Base-by-base conservation (phyloP, 2,329 filamentous ascomycete species). In the Claviceps arundinis region DNA sequence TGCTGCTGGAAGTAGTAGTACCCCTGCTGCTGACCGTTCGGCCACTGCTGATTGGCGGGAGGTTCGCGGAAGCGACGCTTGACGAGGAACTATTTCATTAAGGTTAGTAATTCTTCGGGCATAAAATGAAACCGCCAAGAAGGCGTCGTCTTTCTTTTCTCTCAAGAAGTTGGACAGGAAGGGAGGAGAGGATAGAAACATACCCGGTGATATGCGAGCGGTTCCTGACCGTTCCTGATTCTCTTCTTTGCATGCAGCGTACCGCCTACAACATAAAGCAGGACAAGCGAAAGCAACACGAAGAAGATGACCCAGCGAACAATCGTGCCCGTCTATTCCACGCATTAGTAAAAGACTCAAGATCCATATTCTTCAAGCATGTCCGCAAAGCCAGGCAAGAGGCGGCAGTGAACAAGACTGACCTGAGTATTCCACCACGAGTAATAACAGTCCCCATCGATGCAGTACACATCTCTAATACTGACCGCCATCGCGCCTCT, bases 241-340 rank as follows among this genome's bases (percentile, higher is more conserved):
- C 87, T 75, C 46, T 69, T 68, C 64, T 79, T 79, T 46, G 86
- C 87, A 67, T 91, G 87, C 47, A 78, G 68, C 65, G 85, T 85
- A 55, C 85, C 85, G 54, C 79, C 73, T 51, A 87, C 58, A 60
- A 89, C 72, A 73, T 82, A 88, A 43, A 73, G 60, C 50, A 80
- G 64, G 60, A 87, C 67, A 54, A 81, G 52, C 52, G 75, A 54
- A 59, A 87, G 71, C 57, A 91, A 64, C 56, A 72, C 69, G 55
- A 78, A 76, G 61, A 90, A 80, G 54, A 91, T 68, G 47, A 76
- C 73, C 79, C 85, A 91, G 67, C 87, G 86, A 60, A 89, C 71
- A 53, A 83, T 82, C 52, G 76, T 67, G 52, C 80, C 83, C 38
- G 74, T 76, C 81, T 85, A 55, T 44, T 11, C 38, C 5, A 16